Evolutionary conservation across 352 stramenopile species (phyloP).

Genomic region (Phytophthora litchii): DNA sequence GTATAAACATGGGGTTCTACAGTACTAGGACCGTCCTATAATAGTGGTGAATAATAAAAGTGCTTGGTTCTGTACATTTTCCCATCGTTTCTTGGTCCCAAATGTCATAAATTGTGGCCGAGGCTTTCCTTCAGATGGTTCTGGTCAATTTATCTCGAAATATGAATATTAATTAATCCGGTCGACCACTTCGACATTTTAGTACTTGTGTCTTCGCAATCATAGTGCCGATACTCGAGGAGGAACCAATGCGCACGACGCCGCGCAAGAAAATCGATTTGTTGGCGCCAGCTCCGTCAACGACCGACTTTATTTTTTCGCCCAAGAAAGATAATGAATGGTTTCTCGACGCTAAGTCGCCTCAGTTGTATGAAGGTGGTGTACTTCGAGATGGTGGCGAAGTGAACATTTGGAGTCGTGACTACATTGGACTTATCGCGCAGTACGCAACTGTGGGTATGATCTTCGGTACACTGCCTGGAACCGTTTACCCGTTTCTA

Average conservation of each 20-base stretch:
- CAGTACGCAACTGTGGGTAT: slow-evolving; percentile 52
- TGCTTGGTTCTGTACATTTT: slow-evolving; percentile 12
- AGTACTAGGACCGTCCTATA: too few species aligned
- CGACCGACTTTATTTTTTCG: slow-evolving; percentile 7
- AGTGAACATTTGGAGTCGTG: slow-evolving; percentile 40
- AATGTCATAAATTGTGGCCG: slow-evolving; percentile 17
- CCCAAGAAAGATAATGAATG: slow-evolving; percentile 22
- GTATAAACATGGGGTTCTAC: too few species aligned
- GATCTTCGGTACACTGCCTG: slow-evolving; percentile 44
- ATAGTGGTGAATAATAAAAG: too few species aligned
- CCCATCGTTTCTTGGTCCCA: slow-evolving; percentile 34
- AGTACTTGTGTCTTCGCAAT: slow-evolving; percentile 2
- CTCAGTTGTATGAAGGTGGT: slow-evolving; percentile 21
- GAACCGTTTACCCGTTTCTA: slow-evolving; percentile 52
- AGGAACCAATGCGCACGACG: slow-evolving; percentile 16
- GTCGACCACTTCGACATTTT: slow-evolving; percentile 14
- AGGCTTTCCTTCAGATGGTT: slow-evolving; percentile 19
- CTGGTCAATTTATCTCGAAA: not conserved
- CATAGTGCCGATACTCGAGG: slow-evolving; percentile 31
- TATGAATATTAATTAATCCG: slow-evolving; percentile 4
- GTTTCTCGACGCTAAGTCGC: slow-evolving; percentile 21
- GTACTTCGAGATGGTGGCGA: slow-evolving; percentile 24
- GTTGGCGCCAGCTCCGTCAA: slow-evolving; percentile 7
- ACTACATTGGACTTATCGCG: slow-evolving; percentile 45
- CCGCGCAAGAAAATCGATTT: slow-evolving; percentile 23